Conservation (phyloP, 768 basidiomycete species). For the Mycena vulgaris region DNA sequence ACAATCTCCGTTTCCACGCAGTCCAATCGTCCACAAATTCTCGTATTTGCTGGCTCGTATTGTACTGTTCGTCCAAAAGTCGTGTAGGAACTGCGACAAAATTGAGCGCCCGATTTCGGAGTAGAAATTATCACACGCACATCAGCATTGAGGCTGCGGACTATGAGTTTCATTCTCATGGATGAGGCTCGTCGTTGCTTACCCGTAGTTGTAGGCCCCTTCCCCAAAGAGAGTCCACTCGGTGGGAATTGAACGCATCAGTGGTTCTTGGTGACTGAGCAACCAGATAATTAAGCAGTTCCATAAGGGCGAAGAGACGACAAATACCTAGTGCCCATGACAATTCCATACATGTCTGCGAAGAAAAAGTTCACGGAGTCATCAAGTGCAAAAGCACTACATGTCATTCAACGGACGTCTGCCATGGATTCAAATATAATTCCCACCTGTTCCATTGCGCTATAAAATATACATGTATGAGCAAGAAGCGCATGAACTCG, state of each 20-base stretch:
- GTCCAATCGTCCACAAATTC: slow-evolving; percentile 77
- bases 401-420: not conserved
- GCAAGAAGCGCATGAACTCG: not conserved
- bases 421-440: not conserved
- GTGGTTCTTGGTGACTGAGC: slow-evolving; percentile 84
- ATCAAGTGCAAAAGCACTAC: slow-evolving; percentile 69
- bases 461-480: too few species aligned
- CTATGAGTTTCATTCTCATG: not conserved
- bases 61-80: slow-evolving; percentile 75
- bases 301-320: not conserved
- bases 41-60: slow-evolving; percentile 73
- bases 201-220: slow-evolving; percentile 71
- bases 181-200: not conserved
- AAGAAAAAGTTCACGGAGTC: slow-evolving; percentile 73
- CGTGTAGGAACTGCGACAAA: slow-evolving; percentile 57
- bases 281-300: not conserved
- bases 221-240: slow-evolving; percentile 72
- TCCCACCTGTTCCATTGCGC: slow-evolving; percentile 62
- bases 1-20: slow-evolving; percentile 76
- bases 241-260: slow-evolving; percentile 79
- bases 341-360: slow-evolving; percentile 76
- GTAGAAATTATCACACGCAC: not conserved
- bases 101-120: not conserved
- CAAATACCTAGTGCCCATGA: slow-evolving; percentile 83
- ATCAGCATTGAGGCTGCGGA: slow-evolving; percentile 19